phyloP scores from a whole-genome alignment of 2,329 filamentous ascomycete species.

The Fusarium sp. region DNA sequence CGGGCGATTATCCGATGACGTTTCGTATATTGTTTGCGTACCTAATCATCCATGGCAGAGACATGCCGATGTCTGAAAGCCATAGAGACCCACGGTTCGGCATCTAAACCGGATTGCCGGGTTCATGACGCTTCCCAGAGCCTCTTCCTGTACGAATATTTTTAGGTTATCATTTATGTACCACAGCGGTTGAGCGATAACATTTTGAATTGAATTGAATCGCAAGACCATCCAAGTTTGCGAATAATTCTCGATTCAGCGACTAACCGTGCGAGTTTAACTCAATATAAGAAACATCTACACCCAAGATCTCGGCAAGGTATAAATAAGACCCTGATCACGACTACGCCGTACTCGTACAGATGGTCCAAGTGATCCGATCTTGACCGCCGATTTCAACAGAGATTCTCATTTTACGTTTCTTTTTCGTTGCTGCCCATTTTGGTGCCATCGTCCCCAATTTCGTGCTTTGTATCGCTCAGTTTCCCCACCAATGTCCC shows the following conservation, averaged over 20 bases:
- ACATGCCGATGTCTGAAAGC: background rate
- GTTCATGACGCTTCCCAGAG: background rate
- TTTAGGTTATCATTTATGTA: background rate
- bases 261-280: background rate
- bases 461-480: slow-evolving; percentile 1
- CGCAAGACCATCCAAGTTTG: background rate
- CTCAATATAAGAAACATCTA: background rate
- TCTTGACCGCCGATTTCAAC: slow-evolving; percentile 19
- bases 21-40: background rate
- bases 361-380: background rate
- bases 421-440: background rate
- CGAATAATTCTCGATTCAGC: background rate
- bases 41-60: background rate
- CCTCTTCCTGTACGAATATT: background rate
- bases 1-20: background rate
- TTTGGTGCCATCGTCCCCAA: background rate
- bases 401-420: background rate
- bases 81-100: background rate
- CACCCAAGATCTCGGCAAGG: background rate
- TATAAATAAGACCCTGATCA: background rate
- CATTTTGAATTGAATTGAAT: background rate
- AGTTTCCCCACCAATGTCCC: slow-evolving; percentile 15
- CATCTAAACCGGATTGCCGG: background rate
- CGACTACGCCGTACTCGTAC: slow-evolving; percentile 3
- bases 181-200: background rate